Evolutionary conservation across 768 basidiomycete species (phyloP), one percentile per base, ranked within the genome.

Genomic region (Artomyces pyxidatus): DNA sequence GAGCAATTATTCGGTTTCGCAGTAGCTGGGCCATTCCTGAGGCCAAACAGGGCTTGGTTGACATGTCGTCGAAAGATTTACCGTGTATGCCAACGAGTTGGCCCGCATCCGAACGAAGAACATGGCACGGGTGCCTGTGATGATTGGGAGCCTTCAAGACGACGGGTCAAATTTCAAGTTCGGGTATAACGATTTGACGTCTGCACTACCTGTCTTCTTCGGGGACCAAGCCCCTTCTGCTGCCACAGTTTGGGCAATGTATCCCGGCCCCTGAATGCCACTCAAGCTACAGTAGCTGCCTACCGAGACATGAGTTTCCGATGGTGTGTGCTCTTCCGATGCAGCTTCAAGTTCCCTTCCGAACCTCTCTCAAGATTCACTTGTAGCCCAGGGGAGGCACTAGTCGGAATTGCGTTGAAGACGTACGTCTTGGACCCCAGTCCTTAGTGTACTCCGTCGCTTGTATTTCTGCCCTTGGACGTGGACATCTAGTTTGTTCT

Each of bases 271-370:
- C 42, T 52, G 37, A 48, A 2, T n/a, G 42, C 42, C 22, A 5
- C 37, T 19, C 40, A 52, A 4, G 14, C 48, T 7, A 28, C 48
- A 5, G 51, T 40, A 22, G 37, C 30, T 6, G 28, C 12, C 7
- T 35, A 2, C 21, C 40, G 51, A 29, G 51, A 52, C 21, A 4
- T 43, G 46, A 0, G 6, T 17, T 48, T 39, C 37, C 30, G 35
- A 25, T 52, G 51, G 51, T 49, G 26, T 17, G 51, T 22, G 12
- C n/a, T n/a, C n/a, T n/a, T n/a, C n/a, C n/a, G n/a, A n/a, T n/a
- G n/a, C n/a, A n/a, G n/a, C n/a, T n/a, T n/a, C n/a, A n/a, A n/a
- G n/a, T n/a, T n/a, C n/a, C n/a, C n/a, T n/a, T n/a, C n/a, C n/a
- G n/a, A n/a, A n/a, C n/a, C n/a, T n/a, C n/a, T n/a, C n/a, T n/a